phyloP scores from a whole-genome alignment of 495 filamentous ascomycete species.

The Aspergillus incahuasiensis region DNA sequence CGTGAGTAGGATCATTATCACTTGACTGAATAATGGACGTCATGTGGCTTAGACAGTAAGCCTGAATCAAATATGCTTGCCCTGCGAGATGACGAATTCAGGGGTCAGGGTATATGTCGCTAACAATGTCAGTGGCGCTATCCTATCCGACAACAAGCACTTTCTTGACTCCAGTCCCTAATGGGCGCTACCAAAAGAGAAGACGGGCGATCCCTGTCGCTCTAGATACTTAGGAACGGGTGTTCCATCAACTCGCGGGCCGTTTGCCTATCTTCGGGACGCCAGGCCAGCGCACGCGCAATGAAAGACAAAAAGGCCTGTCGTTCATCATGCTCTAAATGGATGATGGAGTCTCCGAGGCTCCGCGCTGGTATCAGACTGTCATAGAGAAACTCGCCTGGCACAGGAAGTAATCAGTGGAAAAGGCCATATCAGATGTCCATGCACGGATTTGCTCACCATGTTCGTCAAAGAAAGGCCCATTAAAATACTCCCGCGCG shows the following conservation, averaged over 20 bases:
- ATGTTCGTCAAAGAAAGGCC: conserved; percentile 21
- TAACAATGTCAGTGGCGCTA: too few relatives aligned
- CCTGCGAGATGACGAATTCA: too few relatives aligned
- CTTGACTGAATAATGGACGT: too few relatives aligned
- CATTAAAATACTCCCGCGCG: conserved; percentile 16
- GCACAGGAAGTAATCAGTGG: not conserved
- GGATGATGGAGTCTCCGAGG: not conserved
- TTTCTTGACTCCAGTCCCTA: too few relatives aligned
- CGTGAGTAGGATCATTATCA: too few relatives aligned
- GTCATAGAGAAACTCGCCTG: conserved; percentile 3
- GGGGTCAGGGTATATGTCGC: too few relatives aligned
- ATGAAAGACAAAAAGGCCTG: not conserved
- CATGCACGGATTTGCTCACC: conserved; percentile 4
- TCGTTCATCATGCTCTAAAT: not conserved
- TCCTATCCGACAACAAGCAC: too few relatives aligned
- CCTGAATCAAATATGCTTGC: too few relatives aligned
- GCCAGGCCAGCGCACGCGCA: not conserved
- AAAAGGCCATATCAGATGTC: not conserved
- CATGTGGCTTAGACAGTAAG: too few relatives aligned
- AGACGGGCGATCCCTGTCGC: too few relatives aligned
- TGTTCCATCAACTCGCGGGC: not conserved
- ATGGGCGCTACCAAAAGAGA: too few relatives aligned
- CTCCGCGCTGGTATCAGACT: conserved; percentile 1
- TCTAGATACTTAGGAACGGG: not conserved
- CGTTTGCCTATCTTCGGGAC: not conserved